phyloP scores from a whole-genome alignment of 1,284 basidiomycete genomes.

The Tremellales sp. region DNA sequence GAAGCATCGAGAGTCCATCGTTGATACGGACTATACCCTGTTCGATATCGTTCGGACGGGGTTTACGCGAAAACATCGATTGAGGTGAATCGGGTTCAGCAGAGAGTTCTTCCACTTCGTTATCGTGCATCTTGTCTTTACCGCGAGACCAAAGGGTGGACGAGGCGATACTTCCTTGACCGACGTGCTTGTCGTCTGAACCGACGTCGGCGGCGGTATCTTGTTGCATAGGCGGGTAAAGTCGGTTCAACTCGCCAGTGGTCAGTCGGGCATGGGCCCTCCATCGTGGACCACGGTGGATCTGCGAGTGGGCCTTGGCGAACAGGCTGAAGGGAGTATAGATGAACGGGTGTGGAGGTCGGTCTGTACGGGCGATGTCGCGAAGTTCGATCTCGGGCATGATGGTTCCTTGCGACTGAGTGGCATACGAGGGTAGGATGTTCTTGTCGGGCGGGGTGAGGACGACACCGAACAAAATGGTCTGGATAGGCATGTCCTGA shows the following conservation, averaged over 20 bases:
- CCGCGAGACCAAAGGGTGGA: no score
- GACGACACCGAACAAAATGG: slow-evolving; percentile 52
- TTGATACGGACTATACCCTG: background rate
- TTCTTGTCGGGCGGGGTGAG: slow-evolving; percentile 44
- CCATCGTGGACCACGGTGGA: background rate
- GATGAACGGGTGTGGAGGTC: slow-evolving; percentile 51
- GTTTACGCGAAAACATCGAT: background rate
- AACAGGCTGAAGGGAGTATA: slow-evolving; percentile 54
- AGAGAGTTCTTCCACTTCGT: background rate
- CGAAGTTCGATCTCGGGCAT: slow-evolving; percentile 27
- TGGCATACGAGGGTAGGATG: slow-evolving; percentile 38
- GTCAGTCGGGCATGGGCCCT: slow-evolving; percentile 21
- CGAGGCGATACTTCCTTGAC: background rate
- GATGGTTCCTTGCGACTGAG: slow-evolving; percentile 40
- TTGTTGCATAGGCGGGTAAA: slow-evolving; percentile 36
- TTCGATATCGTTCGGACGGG: background rate
- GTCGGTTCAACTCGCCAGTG: slow-evolving; percentile 34
- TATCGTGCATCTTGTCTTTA: background rate
- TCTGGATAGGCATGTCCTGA: slow-evolving; percentile 42
- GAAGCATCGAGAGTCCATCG: background rate
- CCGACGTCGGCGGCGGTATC: slow-evolving; percentile 15
- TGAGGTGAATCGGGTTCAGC: background rate
- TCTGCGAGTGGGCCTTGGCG: slow-evolving; percentile 45
- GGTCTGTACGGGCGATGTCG: slow-evolving; percentile 27
- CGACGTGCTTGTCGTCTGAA: slow-evolving; percentile 7